phyloP scores from a whole-genome alignment of 2,329 filamentous ascomycete species.

The Nemania sp. region DNA sequence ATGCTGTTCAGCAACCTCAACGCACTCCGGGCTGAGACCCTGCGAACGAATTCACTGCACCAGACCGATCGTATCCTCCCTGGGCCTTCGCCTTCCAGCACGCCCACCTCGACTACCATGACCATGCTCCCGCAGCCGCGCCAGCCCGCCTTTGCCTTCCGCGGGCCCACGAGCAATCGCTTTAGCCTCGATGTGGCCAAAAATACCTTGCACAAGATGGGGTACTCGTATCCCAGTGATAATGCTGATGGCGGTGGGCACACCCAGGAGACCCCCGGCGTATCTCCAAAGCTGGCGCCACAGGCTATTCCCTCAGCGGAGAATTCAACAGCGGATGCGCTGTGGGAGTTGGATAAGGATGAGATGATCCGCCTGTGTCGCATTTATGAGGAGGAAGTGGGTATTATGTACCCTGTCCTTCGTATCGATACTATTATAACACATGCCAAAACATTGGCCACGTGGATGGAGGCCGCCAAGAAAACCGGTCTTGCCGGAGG shows the following conservation, averaged over 20 bases:
- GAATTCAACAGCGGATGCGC: constrained; percentile 61
- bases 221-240: constrained; percentile 69
- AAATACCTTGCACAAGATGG: constrained; percentile 86
- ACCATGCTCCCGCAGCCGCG: constrained; percentile 53
- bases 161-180: constrained; percentile 81
- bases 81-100: constrained; percentile 43
- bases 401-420: constrained; percentile 87
- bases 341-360: constrained; percentile 76
- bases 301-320: constrained; percentile 43
- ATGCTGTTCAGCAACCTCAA: constrained; percentile 73
- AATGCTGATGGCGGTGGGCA: constrained; percentile 62
- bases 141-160: constrained; percentile 73
- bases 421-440: constrained; percentile 71
- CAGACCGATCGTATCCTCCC: constrained; percentile 46
- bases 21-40: constrained; percentile 61
- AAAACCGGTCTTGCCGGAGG: constrained; percentile 40
- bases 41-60: constrained; percentile 37
- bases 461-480: constrained; percentile 66
- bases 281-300: constrained; percentile 41
- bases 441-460: constrained; percentile 70
- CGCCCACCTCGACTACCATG: constrained; percentile 49
- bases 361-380: constrained; percentile 79
- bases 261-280: constrained; percentile 39
- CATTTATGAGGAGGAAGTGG: constrained; percentile 87
- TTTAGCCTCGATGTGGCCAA: constrained; percentile 88